Evolutionary conservation across 345 rosid species (phyloP).

Genomic region (Geranium brycei): DNA sequence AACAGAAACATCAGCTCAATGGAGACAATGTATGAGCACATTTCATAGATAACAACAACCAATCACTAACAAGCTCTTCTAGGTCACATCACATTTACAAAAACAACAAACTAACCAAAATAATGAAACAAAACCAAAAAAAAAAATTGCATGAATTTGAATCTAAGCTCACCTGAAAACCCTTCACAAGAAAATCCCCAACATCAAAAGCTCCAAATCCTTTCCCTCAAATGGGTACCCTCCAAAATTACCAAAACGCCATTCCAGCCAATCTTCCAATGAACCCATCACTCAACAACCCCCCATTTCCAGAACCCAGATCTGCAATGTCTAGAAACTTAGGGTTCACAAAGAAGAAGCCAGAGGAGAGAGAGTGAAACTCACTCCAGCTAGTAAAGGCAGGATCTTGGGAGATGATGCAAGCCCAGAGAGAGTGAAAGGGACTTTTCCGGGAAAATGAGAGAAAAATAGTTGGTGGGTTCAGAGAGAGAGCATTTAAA

Average conservation of each 20-base stretch:
- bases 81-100: too few species aligned
- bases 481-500: slow-evolving; percentile 18
- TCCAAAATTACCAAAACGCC: not conserved
- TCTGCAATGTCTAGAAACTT: not conserved
- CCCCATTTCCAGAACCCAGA: not conserved
- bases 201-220: not conserved
- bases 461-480: slow-evolving; percentile 3
- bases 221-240: not conserved
- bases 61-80: too few species aligned
- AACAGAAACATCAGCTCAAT: too few species aligned
- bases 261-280: not conserved
- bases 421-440: not conserved
- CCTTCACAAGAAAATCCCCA: not conserved
- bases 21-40: too few species aligned
- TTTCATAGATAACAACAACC: too few species aligned
- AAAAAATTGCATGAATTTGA: not conserved
- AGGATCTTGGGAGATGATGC: not conserved
- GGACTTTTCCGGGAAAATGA: not conserved
- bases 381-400: not conserved
- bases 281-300: not conserved
- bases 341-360: not conserved
- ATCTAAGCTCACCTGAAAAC: not conserved
- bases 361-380: not conserved
- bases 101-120: too few species aligned
- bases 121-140: too few species aligned